phyloP scores from a whole-genome alignment of 2,329 filamentous ascomycete species.

The Xylariaceae sp. region DNA sequence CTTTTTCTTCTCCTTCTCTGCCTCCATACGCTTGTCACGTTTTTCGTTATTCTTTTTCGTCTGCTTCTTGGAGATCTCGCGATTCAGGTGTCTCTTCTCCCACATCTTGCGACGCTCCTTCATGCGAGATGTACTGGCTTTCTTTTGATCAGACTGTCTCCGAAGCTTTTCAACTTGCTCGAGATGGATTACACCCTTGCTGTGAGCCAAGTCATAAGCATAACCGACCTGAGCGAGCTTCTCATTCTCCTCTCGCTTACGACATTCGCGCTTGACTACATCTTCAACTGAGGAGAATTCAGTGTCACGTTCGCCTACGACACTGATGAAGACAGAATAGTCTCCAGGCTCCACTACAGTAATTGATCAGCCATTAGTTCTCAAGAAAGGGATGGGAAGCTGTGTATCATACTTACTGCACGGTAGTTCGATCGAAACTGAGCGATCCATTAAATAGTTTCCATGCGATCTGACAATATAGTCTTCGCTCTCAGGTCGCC shows the following conservation, averaged over 20 bases:
- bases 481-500: slow-evolving; percentile 48
- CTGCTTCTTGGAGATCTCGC: slow-evolving; percentile 34
- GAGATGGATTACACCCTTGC: slow-evolving; percentile 50
- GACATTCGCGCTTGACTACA: slow-evolving; percentile 49
- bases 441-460: slow-evolving; percentile 55
- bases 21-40: slow-evolving; percentile 28
- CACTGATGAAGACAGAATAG: slow-evolving; percentile 54
- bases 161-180: slow-evolving; percentile 46
- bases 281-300: slow-evolving; percentile 46
- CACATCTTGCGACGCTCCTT: slow-evolving; percentile 44
- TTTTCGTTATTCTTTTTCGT: slow-evolving; percentile 36
- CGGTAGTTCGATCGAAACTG: slow-evolving; percentile 54
- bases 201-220: slow-evolving; percentile 57
- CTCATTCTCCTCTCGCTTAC: slow-evolving; percentile 46
- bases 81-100: slow-evolving; percentile 40
- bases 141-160: slow-evolving; percentile 45
- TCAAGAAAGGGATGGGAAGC: too few relatives aligned
- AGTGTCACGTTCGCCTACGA: slow-evolving; percentile 46
- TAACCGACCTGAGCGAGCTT: slow-evolving; percentile 55
- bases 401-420: slow-evolving; percentile 33
- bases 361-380: background rate
- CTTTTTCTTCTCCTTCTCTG: slow-evolving; percentile 33
- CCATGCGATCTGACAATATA: slow-evolving; percentile 57
- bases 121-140: slow-evolving; percentile 42
- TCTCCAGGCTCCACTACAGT: slow-evolving; percentile 43